A percentile compares a stretch with the other conserved stretches of the same genome.
phyloP scores from a whole-genome alignment of 345 rosid genomes.

The Eucalyptus sideroxylon region DNA sequence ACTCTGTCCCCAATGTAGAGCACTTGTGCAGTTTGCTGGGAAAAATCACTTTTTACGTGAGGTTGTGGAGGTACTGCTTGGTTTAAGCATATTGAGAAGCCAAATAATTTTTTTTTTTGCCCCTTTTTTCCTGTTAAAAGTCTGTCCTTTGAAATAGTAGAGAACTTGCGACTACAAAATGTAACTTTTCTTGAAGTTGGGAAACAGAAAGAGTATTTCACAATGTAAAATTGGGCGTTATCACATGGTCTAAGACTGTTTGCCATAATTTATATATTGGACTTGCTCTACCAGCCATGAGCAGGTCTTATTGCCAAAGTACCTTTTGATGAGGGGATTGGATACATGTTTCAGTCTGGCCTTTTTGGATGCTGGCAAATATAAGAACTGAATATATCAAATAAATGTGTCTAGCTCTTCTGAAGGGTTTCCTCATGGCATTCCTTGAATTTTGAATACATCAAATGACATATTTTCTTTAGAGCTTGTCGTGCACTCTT shows the following conservation, averaged over 20 bases:
- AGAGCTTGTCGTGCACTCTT: background rate
- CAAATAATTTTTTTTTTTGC: background rate
- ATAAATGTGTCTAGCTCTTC: background rate
- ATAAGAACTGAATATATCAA: background rate
- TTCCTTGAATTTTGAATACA: background rate
- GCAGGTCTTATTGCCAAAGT: background rate
- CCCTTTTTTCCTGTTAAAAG: background rate
- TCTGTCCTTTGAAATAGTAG: background rate
- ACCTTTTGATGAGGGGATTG: background rate
- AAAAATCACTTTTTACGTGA: slow-evolving; percentile 70
- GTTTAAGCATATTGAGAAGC: background rate
- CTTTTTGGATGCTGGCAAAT: background rate
- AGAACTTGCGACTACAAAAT: background rate
- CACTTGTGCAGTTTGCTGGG: slow-evolving; percentile 69
- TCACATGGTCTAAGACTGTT: background rate
- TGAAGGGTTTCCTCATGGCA: background rate
- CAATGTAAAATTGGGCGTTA: background rate
- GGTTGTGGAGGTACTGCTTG: slow-evolving; percentile 58
- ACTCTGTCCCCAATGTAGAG: slow-evolving; percentile 91
- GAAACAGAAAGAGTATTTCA: background rate
- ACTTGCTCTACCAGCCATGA: background rate
- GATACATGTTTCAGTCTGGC: background rate
- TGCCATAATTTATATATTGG: background rate
- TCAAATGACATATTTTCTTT: background rate
- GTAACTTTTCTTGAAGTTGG: background rate